These are phyloP conservation scores for Venustampulla echinocandica DNA, from an alignment of 495 filamentous ascomycete species.

Conservation along the genomic window DNA sequence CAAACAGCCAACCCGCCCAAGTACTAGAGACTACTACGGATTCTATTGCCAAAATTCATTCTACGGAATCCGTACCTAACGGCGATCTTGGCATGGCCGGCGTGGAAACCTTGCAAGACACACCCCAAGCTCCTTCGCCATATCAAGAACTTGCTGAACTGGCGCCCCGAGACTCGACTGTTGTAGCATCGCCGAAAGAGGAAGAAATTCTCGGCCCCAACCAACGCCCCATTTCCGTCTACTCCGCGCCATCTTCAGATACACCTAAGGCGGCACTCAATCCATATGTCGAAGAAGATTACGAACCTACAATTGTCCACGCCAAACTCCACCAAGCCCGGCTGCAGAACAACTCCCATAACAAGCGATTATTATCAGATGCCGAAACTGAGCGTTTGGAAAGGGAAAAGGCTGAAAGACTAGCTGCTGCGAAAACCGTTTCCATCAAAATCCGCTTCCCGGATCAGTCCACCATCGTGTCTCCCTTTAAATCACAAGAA, in stretches of 20 bases:
- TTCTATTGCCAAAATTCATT: background rate
- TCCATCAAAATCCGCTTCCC: constrained; percentile 80
- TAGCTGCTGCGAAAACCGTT: constrained; percentile 57
- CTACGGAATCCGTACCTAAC: background rate
- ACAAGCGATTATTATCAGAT: constrained; percentile 62
- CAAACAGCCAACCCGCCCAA: background rate
- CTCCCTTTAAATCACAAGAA: constrained; percentile 52
- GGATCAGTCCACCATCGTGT: constrained; percentile 64
- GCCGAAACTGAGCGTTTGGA: constrained; percentile 53
- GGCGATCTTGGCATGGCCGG: background rate
- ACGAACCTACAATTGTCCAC: constrained; percentile 75
- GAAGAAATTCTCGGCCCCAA: constrained; percentile 22
- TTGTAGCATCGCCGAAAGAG: constrained; percentile 1
- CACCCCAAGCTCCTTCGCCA: background rate
- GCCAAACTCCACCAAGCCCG: constrained; percentile 71
- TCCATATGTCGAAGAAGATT: constrained; percentile 62
- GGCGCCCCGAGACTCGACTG: background rate
- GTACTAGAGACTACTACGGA: background rate
- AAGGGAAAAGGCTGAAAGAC: constrained; percentile 47
- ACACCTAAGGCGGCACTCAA: constrained; percentile 67
- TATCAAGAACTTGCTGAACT: background rate
- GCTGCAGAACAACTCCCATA: constrained; percentile 53
- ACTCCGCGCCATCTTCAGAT: constrained; percentile 57
- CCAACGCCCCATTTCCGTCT: constrained; percentile 57
- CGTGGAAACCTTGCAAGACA: background rate